Evolutionary conservation across 169 alveolate genomes (phyloP), one percentile per base, ranked within the genome.

Genomic region (Plasmodium cynomolgi): DNA sequence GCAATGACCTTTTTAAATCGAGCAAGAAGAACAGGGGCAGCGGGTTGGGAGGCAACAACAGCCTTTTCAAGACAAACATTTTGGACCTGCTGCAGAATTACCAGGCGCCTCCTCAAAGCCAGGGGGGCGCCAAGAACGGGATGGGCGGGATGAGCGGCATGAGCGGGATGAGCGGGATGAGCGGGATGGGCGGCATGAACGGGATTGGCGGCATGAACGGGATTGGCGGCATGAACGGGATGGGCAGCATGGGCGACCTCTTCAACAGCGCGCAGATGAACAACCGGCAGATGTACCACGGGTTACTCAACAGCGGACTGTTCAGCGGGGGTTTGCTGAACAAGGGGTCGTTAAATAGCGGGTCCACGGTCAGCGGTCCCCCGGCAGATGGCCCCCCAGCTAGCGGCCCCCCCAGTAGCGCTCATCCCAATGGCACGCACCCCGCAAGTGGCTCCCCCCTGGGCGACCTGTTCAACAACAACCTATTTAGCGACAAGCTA

Each of bases 1-100:
- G 11, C 34, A 81, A 11, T 26, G 62, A 39, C 29, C n/a, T 90
- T 11, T 13, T 90, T 81, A 31, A 80, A 7, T 68, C 71, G 23
- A 81, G 33, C 54, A 81, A 81, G 17, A 90, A 68, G 34, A 47
- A 81, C 58, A 71, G 31, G 86, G 68, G 54, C 11, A 50, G 8
- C 11, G 68, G 77, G 8, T 26, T 73, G 31, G 56, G 26, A 33
- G 34, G 23, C 26, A 86, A 33, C 39, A 77, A 34, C n/a, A 39
- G 33, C 47, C 88, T 47, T 11, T 54, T 77, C 13, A 68, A 56
- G 72, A 33, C 50, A 17, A 56, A 33, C 47, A 74, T 74, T 23
- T 23, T 68, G 44, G 92, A 84, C 3, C 33, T 72, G 7, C 58
- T 74, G n/a, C 77, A 74, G 23, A 50, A 75, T n/a, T 75, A 75